Evolutionary conservation across 2,329 filamentous ascomycete genomes (phyloP).

Genomic region (Colletotrichum tabaci): DNA sequence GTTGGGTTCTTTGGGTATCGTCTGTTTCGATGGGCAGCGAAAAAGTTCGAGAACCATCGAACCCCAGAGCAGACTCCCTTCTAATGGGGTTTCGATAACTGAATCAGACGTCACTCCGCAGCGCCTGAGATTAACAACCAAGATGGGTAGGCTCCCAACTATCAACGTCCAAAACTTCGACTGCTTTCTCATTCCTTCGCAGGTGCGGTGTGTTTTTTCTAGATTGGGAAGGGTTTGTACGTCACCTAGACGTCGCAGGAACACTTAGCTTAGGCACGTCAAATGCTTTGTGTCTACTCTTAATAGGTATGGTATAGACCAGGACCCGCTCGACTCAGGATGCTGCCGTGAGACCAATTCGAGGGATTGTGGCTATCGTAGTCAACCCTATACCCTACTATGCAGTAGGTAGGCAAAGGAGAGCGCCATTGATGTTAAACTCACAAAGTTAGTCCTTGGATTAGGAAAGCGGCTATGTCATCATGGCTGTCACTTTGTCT

Average conservation of each 20-base stretch:
- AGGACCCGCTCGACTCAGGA: neutral
- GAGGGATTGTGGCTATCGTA: neutral
- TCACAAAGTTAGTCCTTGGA: neutral
- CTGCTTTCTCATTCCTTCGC: neutral
- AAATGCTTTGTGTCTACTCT: neutral
- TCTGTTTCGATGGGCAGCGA: neutral
- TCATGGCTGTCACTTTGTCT: neutral
- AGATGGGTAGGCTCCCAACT: neutral
- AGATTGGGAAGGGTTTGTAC: too few relatives aligned
- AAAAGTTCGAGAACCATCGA: conserved; percentile 21
- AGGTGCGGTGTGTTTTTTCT: neutral
- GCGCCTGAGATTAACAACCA: neutral
- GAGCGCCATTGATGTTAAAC: too few relatives aligned
- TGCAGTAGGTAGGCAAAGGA: neutral
- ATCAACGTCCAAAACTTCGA: neutral
- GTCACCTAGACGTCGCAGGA: neutral
- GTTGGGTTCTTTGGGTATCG: neutral
- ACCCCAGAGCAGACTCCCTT: neutral
- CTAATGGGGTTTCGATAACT: neutral
- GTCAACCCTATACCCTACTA: neutral
- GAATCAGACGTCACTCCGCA: neutral
- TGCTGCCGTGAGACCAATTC: neutral
- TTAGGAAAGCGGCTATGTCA: neutral
- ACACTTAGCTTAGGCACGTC: neutral
- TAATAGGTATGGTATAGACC: neutral